Evolutionary conservation across 495 filamentous ascomycete species (phyloP), one percentile per base, ranked within the genome.

Genomic region (Hypoxylon fuscum): DNA sequence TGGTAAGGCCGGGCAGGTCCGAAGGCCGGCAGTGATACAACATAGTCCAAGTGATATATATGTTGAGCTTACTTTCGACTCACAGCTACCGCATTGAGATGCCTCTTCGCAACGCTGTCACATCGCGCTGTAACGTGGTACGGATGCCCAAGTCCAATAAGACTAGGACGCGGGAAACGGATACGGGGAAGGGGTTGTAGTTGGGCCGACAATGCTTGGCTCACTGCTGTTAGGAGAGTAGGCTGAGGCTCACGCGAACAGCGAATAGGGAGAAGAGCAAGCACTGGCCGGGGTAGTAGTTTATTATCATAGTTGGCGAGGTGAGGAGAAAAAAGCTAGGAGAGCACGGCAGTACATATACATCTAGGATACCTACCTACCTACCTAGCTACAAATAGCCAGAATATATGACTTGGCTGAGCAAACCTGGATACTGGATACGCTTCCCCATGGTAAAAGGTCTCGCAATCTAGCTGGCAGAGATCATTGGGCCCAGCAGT

Each of bases 71-170:
- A 53, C 42, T 51, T 25, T 48, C 48, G 40, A 47, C 62, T 60
- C 45, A 55, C 48, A 70, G 64, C 59, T 68, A 55, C 64, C 64
- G 5, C 40, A 50, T 68, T 48, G 44, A 68, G 64, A 63, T 23
- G 47, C 38, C 22, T 59, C 43, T 53, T 61, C 48, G 54, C 43
- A 55, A 59, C 43, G 15, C 40, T 69, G 68, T 70, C 60, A 64
- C 68, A 68, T 63, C 55, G 27, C 42, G 18, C 54, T 69, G 67
- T 47, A 69, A 69, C 62, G 67, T 66, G 55, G 58, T 62, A 60
- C 41, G 8, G 40, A 35, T 27, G 23, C 40, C 20, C 34, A 57
- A 66, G 20, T 32, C 63, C 63, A 61, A 58, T 66, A 47, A 29
- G 46, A 57, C 41, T 31, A 54, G 17, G 35, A 57, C 27, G 47